Evolutionary conservation across 305 asterid genomes (phyloP).

Genomic region (Solanum aculeatissimum): DNA sequence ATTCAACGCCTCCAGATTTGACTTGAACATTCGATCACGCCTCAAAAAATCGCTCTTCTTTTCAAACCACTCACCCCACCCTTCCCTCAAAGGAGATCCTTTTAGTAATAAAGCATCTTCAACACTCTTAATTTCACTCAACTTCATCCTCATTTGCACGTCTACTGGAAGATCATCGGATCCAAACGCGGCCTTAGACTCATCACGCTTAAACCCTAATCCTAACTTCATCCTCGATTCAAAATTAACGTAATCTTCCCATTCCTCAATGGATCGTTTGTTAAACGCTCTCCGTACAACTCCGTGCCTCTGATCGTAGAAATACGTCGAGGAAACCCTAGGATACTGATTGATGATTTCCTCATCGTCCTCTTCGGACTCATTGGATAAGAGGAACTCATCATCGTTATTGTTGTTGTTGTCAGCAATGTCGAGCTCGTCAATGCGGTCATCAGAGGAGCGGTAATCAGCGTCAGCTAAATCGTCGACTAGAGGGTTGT

Average conservation of each 20-base stretch:
- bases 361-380: constrained; percentile 30
- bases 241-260: constrained; percentile 86
- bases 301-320: constrained; percentile 49
- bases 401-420: constrained; percentile 26
- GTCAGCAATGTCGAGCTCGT: constrained; percentile 62
- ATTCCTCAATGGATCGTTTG: constrained; percentile 71
- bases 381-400: constrained; percentile 18
- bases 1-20: constrained; percentile 68
- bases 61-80: constrained; percentile 99
- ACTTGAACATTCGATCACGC: constrained; percentile 81
- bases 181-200: constrained; percentile 39
- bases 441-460: constrained; percentile 66
- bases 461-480: constrained; percentile 44
- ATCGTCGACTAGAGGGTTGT: constrained; percentile 61
- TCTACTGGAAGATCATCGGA: constrained; percentile 79
- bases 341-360: constrained; percentile 48
- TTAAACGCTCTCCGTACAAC: constrained; percentile 68
- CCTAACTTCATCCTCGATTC: constrained; percentile 40
- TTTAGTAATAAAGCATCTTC: constrained; percentile 87
- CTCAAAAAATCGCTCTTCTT: constrained; percentile 84
- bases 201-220: constrained; percentile 39
- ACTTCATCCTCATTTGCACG: constrained; percentile 46
- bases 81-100: constrained; percentile 81
- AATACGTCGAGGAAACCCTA: constrained; percentile 41
- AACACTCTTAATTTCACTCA: constrained; percentile 39